phyloP scores from a whole-genome alignment of 768 basidiomycete genomes.

The Mycena indigotica region DNA sequence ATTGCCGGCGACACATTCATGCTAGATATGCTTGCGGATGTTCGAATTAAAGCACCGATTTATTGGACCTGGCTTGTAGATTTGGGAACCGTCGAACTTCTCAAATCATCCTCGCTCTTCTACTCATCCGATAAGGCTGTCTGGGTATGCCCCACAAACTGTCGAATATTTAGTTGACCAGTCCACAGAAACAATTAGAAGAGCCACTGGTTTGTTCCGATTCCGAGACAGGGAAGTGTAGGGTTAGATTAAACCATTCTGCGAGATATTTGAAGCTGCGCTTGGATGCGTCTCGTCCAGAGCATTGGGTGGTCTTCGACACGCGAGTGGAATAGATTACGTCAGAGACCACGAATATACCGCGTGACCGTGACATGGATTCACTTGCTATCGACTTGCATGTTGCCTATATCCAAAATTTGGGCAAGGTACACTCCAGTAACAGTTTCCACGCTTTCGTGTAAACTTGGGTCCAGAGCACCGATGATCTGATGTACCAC shows the following conservation, averaged over 20 bases:
- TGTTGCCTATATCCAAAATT: constrained; percentile 73
- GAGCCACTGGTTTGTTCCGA: constrained; percentile 6
- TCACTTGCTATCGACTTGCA: constrained; percentile 55
- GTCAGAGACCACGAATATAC: neutral
- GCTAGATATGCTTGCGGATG: constrained; percentile 38
- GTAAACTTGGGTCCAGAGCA: constrained; percentile 49
- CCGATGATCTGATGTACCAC: constrained; percentile 86
- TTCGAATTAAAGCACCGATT: constrained; percentile 33
- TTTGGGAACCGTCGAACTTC: constrained; percentile 31
- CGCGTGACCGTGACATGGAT: constrained; percentile 7
- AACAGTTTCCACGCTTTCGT: neutral
- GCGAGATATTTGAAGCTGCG: constrained; percentile 12
- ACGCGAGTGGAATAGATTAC: constrained; percentile 6
- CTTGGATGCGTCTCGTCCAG: neutral
- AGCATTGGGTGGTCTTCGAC: constrained; percentile 18
- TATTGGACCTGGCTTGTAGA: constrained; percentile 37
- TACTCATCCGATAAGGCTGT: constrained; percentile 30
- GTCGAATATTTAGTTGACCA: neutral
- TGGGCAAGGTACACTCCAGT: constrained; percentile 57
- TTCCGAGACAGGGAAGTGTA: no score
- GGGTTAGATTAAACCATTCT: constrained; percentile 5
- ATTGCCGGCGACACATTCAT: constrained; percentile 40
- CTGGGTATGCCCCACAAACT: constrained; percentile 32
- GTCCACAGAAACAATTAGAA: neutral
- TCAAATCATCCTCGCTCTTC: constrained; percentile 31